Evolutionary conservation across 192 early-diverging fungal genomes (phyloP).

Genomic region (Backusella tuberculispora): DNA sequence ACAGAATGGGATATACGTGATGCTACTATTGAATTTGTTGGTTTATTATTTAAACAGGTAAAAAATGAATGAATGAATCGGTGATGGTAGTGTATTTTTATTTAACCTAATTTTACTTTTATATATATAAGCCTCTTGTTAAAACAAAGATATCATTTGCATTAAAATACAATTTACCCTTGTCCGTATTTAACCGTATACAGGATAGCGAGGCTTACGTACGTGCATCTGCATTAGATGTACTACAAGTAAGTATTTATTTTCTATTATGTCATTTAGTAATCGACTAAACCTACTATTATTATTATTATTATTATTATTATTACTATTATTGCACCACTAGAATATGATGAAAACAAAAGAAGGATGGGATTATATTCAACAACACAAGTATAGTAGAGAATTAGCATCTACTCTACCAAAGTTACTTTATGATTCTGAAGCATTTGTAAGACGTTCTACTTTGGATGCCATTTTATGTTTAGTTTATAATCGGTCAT

Average conservation of each 20-base stretch:
- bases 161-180: conserved; percentile 43
- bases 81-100: no score
- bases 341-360: conserved; percentile 46
- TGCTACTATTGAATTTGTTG: conserved; percentile 53
- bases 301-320: neutral
- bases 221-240: conserved; percentile 50
- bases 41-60: conserved; percentile 43
- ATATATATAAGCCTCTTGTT: neutral
- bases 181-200: conserved; percentile 44
- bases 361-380: conserved; percentile 55
- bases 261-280: neutral
- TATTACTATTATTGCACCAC: neutral
- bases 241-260: conserved; percentile 39
- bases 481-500: conserved; percentile 49
- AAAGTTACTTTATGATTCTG: conserved; percentile 49
- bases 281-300: neutral
- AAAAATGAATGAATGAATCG: no score
- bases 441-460: conserved; percentile 57
- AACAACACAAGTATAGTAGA: conserved; percentile 36
- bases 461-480: conserved; percentile 55
- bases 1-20: conserved; percentile 59
- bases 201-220: conserved; percentile 57
- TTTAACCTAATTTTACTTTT: no score
- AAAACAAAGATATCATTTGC: conserved; percentile 44
- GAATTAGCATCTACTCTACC: conserved; percentile 46